phyloP scores from a whole-genome alignment of 2,329 filamentous ascomycete genomes.

The Sclerotinia subarctica region DNA sequence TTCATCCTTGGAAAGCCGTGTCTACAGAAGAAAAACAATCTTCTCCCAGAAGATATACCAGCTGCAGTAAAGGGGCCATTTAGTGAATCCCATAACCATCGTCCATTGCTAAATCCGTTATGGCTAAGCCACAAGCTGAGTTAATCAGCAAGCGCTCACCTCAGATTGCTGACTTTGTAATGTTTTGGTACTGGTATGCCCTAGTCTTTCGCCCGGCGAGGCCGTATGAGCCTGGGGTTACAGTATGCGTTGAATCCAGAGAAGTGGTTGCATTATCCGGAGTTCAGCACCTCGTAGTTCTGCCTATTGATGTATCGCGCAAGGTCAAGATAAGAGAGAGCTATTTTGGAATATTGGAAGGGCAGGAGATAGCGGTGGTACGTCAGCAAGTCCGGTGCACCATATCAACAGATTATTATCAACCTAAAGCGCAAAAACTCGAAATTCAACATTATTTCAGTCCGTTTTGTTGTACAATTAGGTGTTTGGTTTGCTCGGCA shows the following conservation, averaged over 20 bases:
- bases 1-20: background rate
- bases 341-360: background rate
- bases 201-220: background rate
- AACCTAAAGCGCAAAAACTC: background rate
- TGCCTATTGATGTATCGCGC: background rate
- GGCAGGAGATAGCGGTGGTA: background rate
- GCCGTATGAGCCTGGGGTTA: background rate
- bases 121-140: constrained; percentile 11
- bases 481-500: background rate
- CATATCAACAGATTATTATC: background rate
- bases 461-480: background rate
- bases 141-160: background rate
- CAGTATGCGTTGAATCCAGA: background rate
- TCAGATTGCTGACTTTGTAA: background rate
- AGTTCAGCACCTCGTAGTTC: background rate
- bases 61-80: background rate
- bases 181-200: background rate
- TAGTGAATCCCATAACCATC: background rate
- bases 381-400: background rate
- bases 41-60: background rate
- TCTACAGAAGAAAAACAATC: background rate
- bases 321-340: background rate
- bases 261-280: background rate
- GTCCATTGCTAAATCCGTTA: background rate
- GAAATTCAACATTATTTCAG: background rate